These are phyloP conservation scores for Coemansia sp. DNA, from an alignment of 192 early-diverging fungal genomes.

Conservation along the genomic window DNA sequence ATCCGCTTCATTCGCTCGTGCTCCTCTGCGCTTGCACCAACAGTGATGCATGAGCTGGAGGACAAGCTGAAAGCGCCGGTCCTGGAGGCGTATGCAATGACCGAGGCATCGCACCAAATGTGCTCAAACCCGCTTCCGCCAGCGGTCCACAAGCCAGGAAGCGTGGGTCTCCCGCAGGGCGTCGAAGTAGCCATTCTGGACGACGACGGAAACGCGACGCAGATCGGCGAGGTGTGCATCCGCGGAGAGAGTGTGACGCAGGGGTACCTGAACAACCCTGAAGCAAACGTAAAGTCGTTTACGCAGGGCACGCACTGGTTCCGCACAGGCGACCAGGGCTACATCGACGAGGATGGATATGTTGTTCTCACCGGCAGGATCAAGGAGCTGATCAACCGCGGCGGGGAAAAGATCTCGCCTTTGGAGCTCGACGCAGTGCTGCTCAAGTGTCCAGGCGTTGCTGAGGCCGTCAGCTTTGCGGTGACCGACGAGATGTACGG, in stretches of 20 bases:
- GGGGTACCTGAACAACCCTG: conserved; percentile 71
- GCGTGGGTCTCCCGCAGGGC: conserved; percentile 74
- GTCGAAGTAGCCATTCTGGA: conserved; percentile 71
- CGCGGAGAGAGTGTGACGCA: conserved; percentile 78
- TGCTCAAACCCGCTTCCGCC: conserved; percentile 76
- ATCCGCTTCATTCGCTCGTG: conserved; percentile 82
- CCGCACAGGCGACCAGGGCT: conserved; percentile 84
- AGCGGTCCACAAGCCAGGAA: conserved; percentile 69
- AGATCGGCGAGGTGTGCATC: conserved; percentile 80
- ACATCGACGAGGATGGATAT: conserved; percentile 74
- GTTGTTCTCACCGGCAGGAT: conserved; percentile 79
- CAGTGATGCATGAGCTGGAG: conserved; percentile 67
- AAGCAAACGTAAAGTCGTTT: conserved; percentile 64
- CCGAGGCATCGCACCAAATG: conserved; percentile 88
- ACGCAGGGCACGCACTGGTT: conserved; percentile 66
- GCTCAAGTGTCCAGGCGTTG: conserved; percentile 64
- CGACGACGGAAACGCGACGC: conserved; percentile 30
- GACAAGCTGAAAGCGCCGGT: conserved; percentile 65
- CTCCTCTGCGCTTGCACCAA: conserved; percentile 71
- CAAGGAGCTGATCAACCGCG: conserved; percentile 89
- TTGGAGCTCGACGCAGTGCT: conserved; percentile 76
- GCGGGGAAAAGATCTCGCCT: conserved; percentile 90
- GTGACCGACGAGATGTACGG: conserved; percentile 76
- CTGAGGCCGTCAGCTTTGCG: conserved; percentile 76
- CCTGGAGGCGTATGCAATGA: conserved; percentile 84